Percentiles rank a stretch among this genome's conserved stretches.
These are phyloP conservation scores for Osmanthus fragrans DNA, from an alignment of 257 asterid genomes.

Conservation along the genomic window DNA sequence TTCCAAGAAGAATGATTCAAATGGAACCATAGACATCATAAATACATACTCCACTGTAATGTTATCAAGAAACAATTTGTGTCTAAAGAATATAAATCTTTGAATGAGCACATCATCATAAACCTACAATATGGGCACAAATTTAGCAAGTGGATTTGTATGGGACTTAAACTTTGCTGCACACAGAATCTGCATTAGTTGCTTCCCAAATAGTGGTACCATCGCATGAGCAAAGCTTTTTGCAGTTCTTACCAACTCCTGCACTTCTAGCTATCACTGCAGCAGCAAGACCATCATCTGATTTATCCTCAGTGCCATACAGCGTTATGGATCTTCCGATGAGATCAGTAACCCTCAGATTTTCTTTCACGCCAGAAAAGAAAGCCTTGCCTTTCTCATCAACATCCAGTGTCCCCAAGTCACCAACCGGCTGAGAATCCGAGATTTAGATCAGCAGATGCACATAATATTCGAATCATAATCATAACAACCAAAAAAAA, in stretches of 20 bases:
- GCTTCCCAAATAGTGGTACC: constrained; percentile 98
- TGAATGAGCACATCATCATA: constrained; percentile 12
- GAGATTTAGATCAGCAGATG: neutral
- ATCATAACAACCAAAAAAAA: too few relatives aligned
- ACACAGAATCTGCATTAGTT: constrained; percentile 50
- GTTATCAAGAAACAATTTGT: too few relatives aligned
- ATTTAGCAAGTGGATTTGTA: neutral
- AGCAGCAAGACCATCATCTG: constrained; percentile 70
- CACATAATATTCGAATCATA: too few relatives aligned
- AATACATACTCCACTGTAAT: too few relatives aligned
- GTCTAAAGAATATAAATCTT: neutral
- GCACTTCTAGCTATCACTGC: constrained; percentile 97
- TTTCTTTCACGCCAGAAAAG: constrained; percentile 63
- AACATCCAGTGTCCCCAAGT: constrained; percentile 83
- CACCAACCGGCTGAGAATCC: constrained; percentile 64
- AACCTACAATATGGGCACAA: neutral
- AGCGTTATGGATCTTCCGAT: constrained; percentile 78
- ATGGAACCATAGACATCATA: too few relatives aligned
- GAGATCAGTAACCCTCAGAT: constrained; percentile 67
- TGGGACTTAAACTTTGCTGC: constrained; percentile 49
- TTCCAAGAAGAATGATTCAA: too few relatives aligned
- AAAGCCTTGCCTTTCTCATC: constrained; percentile 69
- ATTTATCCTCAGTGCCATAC: constrained; percentile 60
- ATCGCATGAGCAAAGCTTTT: constrained; percentile 89
- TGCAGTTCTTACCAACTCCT: constrained; percentile 92